Evolutionary conservation across 1,284 basidiomycete species (phyloP), one percentile per base, ranked within the genome.

Genomic region (Xerocomus amazonicus): DNA sequence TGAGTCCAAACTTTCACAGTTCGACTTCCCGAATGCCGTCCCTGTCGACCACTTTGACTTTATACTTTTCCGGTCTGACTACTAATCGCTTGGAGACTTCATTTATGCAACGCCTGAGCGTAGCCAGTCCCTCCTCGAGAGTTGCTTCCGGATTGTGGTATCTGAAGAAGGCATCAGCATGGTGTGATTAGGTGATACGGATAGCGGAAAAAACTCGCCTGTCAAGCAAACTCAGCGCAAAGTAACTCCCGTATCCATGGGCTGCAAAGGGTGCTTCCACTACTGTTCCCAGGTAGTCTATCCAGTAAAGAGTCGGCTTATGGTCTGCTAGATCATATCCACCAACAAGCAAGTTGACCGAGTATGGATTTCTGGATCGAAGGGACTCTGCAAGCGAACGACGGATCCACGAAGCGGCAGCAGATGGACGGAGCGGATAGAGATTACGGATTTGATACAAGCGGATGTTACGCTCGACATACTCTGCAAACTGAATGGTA

Each of bases 401-500:
- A 34, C 96, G 89, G 60, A 97, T 91, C 95, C 95, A 99, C 14
- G 93, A 82, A 3, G 95, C 92, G 16, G 95, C 93, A 4, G 94
- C 87, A 32, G 87, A 79, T 4, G 96, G 96, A 38, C 92, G 86
- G 36, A 98, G 87, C 17, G 92, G 80, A 67, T 93, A 86, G 64
- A 87, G 80, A 73, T 95, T 90, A 72, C 96, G 87, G 66, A 99
- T 99, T 62, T 97, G 92, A 73, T 97, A 96, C 46, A 99, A 77
- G 44, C 94, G 85, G 61, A 98, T 83, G 74, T 98, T 99, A 56
- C 95, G 84, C 70, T 98, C 94, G 57, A 98, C 81, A 63, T 82
- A 99, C 71, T 99, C 96, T 6, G 96, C 90, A 66, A 99, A 98
- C 67, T 98, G 92, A 27, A 97, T 77, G 23, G 97, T 99, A 68